A percentile compares a stretch with the other conserved stretches of the same genome.
phyloP scores from a whole-genome alignment of 345 rosid genomes.

The Hibiscus tridactylites region DNA sequence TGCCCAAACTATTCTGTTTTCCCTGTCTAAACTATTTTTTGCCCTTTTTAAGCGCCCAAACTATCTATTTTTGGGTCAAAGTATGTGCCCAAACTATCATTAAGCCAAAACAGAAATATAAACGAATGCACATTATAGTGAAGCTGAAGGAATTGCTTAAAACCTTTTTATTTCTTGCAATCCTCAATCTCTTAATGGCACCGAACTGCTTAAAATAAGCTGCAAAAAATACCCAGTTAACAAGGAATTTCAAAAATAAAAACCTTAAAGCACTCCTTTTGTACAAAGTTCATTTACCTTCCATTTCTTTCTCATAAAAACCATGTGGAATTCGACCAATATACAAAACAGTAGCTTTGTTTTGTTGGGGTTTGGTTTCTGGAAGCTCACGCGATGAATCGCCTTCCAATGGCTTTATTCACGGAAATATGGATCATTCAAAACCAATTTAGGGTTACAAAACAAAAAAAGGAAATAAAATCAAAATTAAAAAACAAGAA shows the following conservation, averaged over 20 bases:
- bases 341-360: slow-evolving; percentile 54
- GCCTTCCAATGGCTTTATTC: slow-evolving; percentile 65
- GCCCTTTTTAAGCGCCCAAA: too few relatives aligned
- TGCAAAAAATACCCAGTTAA: slow-evolving; percentile 10
- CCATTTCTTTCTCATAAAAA: slow-evolving; percentile 82
- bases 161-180: slow-evolving; percentile 86
- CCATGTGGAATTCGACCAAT: slow-evolving; percentile 93
- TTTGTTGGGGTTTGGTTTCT: slow-evolving; percentile 25
- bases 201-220: slow-evolving; percentile 88
- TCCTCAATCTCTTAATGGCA: slow-evolving; percentile 61
- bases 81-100: too few relatives aligned
- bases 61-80: too few relatives aligned
- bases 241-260: background rate
- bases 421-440: background rate
- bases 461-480: background rate
- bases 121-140: background rate
- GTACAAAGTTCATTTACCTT: slow-evolving; percentile 31
- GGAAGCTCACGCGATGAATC: slow-evolving; percentile 50
- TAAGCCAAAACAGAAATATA: background rate
- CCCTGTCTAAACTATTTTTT: too few relatives aligned
- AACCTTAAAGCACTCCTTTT: background rate
- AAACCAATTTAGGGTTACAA: background rate
- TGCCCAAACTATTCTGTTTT: too few relatives aligned
- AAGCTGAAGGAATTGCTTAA: background rate
- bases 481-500: background rate